These are phyloP conservation scores for Liriodendron chinense DNA, from an alignment of 164 flowering plant genomes.

Conservation along the genomic window DNA sequence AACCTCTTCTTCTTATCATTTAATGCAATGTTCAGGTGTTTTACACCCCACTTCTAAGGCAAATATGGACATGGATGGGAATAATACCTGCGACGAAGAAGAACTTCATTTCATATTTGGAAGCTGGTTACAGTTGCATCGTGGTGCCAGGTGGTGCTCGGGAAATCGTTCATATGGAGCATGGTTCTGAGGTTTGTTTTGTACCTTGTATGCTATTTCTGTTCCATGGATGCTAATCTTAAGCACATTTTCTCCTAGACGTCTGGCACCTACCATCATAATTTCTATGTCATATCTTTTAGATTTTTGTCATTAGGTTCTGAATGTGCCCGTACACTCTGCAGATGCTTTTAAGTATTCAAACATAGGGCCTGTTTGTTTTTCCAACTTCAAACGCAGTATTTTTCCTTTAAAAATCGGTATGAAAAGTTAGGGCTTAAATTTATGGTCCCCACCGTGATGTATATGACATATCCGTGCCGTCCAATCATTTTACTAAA, in stretches of 20 bases:
- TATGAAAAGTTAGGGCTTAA: too few relatives aligned
- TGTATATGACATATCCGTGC: too few relatives aligned
- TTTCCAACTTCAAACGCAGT: too few relatives aligned
- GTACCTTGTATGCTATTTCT: background rate
- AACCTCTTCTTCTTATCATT: background rate
- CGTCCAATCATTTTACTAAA: too few relatives aligned
- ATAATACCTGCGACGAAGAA: slow-evolving; percentile 72
- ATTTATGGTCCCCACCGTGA: too few relatives aligned
- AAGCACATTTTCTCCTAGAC: background rate
- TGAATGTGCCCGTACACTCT: background rate
- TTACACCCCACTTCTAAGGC: slow-evolving; percentile 85
- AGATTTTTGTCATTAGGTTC: background rate
- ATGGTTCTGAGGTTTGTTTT: slow-evolving; percentile 64
- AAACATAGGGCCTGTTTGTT: too few relatives aligned
- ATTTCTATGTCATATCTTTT: background rate
- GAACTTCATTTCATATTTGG: slow-evolving; percentile 62
- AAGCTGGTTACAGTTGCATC: slow-evolving; percentile 83
- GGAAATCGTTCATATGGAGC: slow-evolving; percentile 74
- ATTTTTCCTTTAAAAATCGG: too few relatives aligned
- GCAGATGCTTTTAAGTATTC: background rate
- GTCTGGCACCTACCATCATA: background rate
- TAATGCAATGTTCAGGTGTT: slow-evolving; percentile 53
- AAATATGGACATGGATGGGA: slow-evolving; percentile 96
- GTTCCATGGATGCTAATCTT: background rate
- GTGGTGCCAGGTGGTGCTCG: slow-evolving; percentile 95